Evolutionary conservation across 192 early-diverging fungal species (phyloP).

Genomic region (Linnemannia schmuckeri): DNA sequence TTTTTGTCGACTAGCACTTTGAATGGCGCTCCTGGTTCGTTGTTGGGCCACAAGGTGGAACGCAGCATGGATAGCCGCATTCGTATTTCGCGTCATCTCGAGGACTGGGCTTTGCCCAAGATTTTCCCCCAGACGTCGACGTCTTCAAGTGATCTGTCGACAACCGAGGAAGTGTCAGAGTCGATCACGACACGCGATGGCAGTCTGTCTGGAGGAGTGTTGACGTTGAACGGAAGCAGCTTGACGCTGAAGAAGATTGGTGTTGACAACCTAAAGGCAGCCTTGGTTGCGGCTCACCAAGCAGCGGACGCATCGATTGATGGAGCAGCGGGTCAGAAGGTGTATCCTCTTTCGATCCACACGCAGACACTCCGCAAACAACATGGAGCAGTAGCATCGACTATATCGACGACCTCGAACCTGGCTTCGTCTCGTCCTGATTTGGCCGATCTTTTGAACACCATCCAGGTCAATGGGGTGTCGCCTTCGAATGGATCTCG

Average conservation of each 20-base stretch:
- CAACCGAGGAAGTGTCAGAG: conserved; percentile 9
- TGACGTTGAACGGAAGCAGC: conserved; percentile 17
- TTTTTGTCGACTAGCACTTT: conserved; percentile 32
- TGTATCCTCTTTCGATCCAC: conserved; percentile 39
- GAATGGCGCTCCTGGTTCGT: conserved; percentile 2
- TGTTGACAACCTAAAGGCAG: conserved; percentile 50
- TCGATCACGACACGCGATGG: conserved; percentile 12
- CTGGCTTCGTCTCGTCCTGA: conserved; percentile 39
- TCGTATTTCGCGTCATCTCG: conserved; percentile 48
- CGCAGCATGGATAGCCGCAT: conserved; percentile 52
- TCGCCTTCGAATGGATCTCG: conserved; percentile 5
- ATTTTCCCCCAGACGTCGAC: conserved; percentile 19
- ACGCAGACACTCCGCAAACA: conserved; percentile 45
- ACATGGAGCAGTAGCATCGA: conserved; percentile 23
- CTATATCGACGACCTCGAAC: conserved; percentile 15
- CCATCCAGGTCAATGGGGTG: conserved; percentile 33
- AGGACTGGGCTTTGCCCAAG: conserved; percentile 54
- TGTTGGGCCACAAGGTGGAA: conserved; percentile 31
- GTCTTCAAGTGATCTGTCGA: conserved; percentile 31
- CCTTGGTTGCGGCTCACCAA: conserved; percentile 39
- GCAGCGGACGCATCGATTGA: conserved; percentile 32
- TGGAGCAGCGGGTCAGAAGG: conserved; percentile 25
- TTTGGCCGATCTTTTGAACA: conserved; percentile 42
- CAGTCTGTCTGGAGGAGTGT: conserved; percentile 13
- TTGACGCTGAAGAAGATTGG: conserved; percentile 35